Evolutionary conservation across 2,329 filamentous ascomycete genomes (phyloP), one percentile per base, ranked within the genome.

Genomic region (Coleophoma cylindrospora): DNA sequence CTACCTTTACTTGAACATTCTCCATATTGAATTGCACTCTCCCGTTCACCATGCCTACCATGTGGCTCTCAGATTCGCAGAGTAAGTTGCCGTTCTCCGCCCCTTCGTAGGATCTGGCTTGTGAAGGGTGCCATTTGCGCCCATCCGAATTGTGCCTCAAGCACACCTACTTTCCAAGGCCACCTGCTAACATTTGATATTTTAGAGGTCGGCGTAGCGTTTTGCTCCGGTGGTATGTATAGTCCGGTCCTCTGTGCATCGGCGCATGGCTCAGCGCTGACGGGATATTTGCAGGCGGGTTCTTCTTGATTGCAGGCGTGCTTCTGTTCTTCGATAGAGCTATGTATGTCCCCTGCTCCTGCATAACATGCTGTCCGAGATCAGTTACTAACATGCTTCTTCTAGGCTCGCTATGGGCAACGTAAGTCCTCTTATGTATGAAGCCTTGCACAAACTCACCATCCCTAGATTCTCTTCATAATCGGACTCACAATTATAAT

Each of bases 271-370:
- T 37, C 33, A 40, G 49, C 44, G 41, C 54, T 57, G 41, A 59
- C 34, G 14, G 43, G 17, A 45, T 49, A 53, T n/a, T 40, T 53
- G 50, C 67, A 95, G 92, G 92, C 69, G 90, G 88, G 59, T 86
- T 97, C 76, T 99, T 99, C 77, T 82, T 99, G 50, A 81, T 96
- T 66, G 89, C 90, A 65, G 94, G 94, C 54, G 89, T 99, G 10
- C 79, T 99, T 71, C 81, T 99, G 72, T 97, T 99, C 75, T 99
- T 99, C 74, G 94, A 99, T 72, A 84, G 94, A 58, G 89, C 94
- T 64, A 91, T 97, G 89, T 92, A 75, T 65, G 84, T 76, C 10
- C 50, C 19, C 32, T 27, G 45, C 34, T 45, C 44, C 34, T 40
- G 32, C n/a, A 38, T 21, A 43, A 46, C 36, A 43, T 43, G 50